Evolutionary conservation across 371 early-diverging fungal genomes (phyloP).

Genomic region (Rhizopus sp.): DNA sequence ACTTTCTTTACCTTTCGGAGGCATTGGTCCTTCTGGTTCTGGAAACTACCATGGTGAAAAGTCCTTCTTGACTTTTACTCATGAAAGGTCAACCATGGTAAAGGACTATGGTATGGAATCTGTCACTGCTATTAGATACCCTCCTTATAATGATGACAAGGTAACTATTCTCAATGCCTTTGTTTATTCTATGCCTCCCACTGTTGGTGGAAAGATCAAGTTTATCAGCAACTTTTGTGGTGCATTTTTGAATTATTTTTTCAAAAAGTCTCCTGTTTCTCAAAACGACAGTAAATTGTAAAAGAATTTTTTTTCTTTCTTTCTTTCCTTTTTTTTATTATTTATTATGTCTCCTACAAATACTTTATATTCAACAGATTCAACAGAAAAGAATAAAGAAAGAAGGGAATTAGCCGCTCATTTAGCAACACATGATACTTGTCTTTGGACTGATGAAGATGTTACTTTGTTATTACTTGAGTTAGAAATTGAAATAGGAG

Average conservation of each 20-base stretch:
- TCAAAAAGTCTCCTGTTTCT: slow-evolving; percentile 18
- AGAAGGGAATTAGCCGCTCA: not conserved
- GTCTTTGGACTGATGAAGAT: slow-evolving; percentile 22
- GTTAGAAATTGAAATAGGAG: slow-evolving; percentile 24
- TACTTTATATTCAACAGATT: no score
- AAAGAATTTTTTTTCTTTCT: not conserved
- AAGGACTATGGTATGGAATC: slow-evolving; percentile 52
- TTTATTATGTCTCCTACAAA: not conserved
- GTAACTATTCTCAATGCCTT: slow-evolving; percentile 26
- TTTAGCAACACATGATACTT: slow-evolving; percentile 2
- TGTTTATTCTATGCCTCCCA: slow-evolving; percentile 32
- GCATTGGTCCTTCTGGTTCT: slow-evolving; percentile 80
- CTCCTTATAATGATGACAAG: slow-evolving; percentile 50
- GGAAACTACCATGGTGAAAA: slow-evolving; percentile 81
- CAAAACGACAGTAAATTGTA: slow-evolving; percentile 11
- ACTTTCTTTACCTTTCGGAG: slow-evolving; percentile 80
- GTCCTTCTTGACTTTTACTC: slow-evolving; percentile 77
- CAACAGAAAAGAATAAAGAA: not conserved
- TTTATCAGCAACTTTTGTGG: slow-evolving; percentile 27
- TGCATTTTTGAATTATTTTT: slow-evolving; percentile 35
- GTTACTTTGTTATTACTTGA: slow-evolving; percentile 6
- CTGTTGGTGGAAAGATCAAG: slow-evolving; percentile 28
- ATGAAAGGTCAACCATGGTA: slow-evolving; percentile 61
- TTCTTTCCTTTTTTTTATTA: slow-evolving; percentile 13
- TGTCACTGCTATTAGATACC: slow-evolving; percentile 49